Percentiles rank a stretch among this genome's conserved stretches.
Conservation (phyloP, 2,329 filamentous ascomycete species). For the Aureobasidium sp. region DNA sequence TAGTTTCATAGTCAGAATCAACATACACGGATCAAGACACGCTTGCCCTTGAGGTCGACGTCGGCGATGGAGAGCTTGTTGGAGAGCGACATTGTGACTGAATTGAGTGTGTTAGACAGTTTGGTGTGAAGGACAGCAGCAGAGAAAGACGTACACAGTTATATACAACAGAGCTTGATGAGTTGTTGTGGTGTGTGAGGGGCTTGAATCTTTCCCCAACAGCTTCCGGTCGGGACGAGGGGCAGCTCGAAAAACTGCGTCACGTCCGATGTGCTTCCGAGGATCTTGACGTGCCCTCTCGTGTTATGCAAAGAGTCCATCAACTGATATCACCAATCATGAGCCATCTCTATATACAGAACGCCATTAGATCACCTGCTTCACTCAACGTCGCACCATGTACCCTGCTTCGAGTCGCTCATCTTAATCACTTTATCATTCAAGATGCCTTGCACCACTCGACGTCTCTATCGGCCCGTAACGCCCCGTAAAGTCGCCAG, state of each 20-base stretch:
- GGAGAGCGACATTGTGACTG: slow-evolving; percentile 78
- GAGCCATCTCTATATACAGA: not conserved
- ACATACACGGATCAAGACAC: slow-evolving; percentile 90
- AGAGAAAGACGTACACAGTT: not conserved
- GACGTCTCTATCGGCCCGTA: not conserved
- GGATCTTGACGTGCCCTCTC: not conserved
- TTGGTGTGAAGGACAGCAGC: not conserved
- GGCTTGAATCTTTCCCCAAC: slow-evolving; percentile 10
- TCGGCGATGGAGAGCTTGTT: slow-evolving; percentile 97
- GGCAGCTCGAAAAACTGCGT: slow-evolving; percentile 7
- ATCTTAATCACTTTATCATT: not conserved
- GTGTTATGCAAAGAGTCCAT: not conserved
- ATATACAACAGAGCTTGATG: not conserved
- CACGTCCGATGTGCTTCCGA: slow-evolving; percentile 7
- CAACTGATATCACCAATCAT: not conserved
- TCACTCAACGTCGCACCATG: not conserved
- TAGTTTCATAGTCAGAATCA: slow-evolving; percentile 9
- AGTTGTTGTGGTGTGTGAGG: slow-evolving; percentile 9
- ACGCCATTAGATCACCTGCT: not conserved
- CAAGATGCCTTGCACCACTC: not conserved
- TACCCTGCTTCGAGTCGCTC: not conserved
- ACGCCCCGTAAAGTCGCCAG: not conserved
- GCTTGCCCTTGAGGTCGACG: slow-evolving; percentile 95
- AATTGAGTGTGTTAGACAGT: not conserved
- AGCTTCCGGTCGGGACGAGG: slow-evolving; percentile 7